phyloP scores from a whole-genome alignment of 805 yeast genomes.

The Priceomyces melissophilus region DNA sequence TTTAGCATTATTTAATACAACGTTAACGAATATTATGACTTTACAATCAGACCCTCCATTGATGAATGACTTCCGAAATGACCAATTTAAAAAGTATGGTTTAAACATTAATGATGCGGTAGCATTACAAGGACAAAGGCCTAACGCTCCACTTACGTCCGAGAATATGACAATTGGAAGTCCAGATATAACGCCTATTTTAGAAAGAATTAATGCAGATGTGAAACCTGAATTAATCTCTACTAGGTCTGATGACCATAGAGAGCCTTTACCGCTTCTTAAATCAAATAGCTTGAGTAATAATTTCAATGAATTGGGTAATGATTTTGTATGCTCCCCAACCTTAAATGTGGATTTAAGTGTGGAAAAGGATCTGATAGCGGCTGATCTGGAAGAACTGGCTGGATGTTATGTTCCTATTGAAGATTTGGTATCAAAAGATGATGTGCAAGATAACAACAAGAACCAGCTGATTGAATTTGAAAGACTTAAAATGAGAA shows the following conservation, averaged over 20 bases:
- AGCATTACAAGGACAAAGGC: no score
- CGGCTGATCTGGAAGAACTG: no score
- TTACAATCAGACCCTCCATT: constrained; percentile 23
- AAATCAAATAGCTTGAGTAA: no score
- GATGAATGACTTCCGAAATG: constrained; percentile 20
- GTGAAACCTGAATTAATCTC: not conserved
- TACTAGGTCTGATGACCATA: not conserved
- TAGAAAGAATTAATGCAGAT: not conserved
- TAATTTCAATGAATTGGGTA: no score
- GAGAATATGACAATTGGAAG: not conserved
- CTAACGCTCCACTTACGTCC: no score
- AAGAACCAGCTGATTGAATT: no score
- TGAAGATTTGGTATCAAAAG: not conserved
- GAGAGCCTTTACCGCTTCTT: no score
- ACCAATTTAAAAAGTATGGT: constrained; percentile 19
- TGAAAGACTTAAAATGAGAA: no score
- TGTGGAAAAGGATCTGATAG: no score
- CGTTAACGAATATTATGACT: constrained; percentile 30
- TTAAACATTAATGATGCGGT: constrained; percentile 1
- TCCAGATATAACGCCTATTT: not conserved
- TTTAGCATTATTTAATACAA: constrained; percentile 23
- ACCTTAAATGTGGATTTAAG: no score
- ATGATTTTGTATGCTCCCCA: no score
- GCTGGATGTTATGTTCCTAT: not conserved
- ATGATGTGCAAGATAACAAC: no score